Evolutionary conservation across 352 stramenopile species (phyloP).

Genomic region (Phytophthora ramorum): DNA sequence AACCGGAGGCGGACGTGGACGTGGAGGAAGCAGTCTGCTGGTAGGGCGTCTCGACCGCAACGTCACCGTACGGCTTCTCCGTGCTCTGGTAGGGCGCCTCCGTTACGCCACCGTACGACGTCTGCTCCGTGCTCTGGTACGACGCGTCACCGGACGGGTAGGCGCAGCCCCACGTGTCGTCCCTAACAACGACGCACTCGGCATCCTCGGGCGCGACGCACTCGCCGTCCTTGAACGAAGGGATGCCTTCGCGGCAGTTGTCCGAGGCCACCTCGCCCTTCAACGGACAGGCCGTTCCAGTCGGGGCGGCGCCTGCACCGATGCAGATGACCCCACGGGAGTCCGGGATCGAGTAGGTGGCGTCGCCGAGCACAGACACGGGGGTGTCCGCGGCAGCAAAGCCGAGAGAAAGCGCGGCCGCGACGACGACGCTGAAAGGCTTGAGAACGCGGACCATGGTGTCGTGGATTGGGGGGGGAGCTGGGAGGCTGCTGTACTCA

Average conservation of each 20-base stretch:
- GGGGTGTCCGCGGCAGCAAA: conserved; percentile 17
- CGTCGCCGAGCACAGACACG: conserved; percentile 51
- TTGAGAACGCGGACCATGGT: conserved; percentile 38
- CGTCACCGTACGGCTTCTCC: not conserved
- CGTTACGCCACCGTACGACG: not conserved
- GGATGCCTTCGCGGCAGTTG: conserved; percentile 37
- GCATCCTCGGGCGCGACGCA: conserved; percentile 45
- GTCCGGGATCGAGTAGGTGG: conserved; percentile 41
- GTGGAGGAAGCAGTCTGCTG: conserved; percentile 6
- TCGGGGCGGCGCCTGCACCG: conserved; percentile 16
- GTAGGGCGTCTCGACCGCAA: conserved; percentile 7
- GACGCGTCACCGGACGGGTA: conserved; percentile 9
- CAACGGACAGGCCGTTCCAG: conserved; percentile 36
- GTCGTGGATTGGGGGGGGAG: not conserved
- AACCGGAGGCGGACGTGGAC: not conserved
- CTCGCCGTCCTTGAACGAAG: conserved; percentile 43
- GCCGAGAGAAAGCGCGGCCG: conserved; percentile 20
- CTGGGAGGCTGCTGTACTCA: conserved; percentile 28
- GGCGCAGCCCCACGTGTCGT: conserved; percentile 39
- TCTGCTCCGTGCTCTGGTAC: not conserved
- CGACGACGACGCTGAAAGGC: conserved; percentile 29
- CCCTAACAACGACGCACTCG: conserved; percentile 46
- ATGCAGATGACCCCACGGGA: conserved; percentile 28
- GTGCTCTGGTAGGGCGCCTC: conserved; percentile 3
- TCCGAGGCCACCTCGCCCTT: conserved; percentile 38